Conservation (phyloP, 257 asterid genomes). For the Linderniella brevidens region DNA sequence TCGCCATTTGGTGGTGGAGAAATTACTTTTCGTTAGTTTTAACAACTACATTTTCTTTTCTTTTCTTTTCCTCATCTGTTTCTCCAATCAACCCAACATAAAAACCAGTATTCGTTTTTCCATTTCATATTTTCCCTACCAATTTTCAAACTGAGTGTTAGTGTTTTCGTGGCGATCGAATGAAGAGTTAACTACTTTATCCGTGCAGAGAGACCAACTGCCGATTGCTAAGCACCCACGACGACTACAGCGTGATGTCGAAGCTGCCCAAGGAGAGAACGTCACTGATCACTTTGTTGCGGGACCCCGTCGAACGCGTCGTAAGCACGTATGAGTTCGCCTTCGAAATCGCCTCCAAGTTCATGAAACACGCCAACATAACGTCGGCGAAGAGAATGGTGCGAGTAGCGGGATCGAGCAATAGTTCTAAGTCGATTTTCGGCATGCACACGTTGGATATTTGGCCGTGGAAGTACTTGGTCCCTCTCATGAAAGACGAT, state of each 20-base stretch:
- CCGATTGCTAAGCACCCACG: slow-evolving; percentile 74
- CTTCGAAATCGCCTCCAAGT: slow-evolving; percentile 95
- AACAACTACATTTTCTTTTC: too few species aligned
- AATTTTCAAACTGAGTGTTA: too few species aligned
- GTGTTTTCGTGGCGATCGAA: too few species aligned
- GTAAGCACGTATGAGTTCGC: slow-evolving; percentile 92
- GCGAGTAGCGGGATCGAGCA: slow-evolving; percentile 32
- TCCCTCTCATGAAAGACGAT: slow-evolving; percentile 99
- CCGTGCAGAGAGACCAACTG: slow-evolving; percentile 70
- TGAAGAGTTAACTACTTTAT: slow-evolving; percentile 8
- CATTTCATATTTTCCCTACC: too few species aligned
- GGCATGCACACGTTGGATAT: slow-evolving; percentile 69
- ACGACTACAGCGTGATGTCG: slow-evolving; percentile 82
- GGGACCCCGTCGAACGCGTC: slow-evolving; percentile 91
- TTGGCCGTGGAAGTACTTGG: slow-evolving; percentile 99
- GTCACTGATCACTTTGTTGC: slow-evolving; percentile 80
- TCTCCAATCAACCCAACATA: too few species aligned
- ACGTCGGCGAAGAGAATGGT: slow-evolving; percentile 54
- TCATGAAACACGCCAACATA: slow-evolving; percentile 78
- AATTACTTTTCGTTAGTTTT: too few species aligned
- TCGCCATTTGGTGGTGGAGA: too few species aligned
- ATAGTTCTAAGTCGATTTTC: too few species aligned
- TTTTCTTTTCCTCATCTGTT: too few species aligned
- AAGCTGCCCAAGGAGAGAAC: slow-evolving; percentile 67
- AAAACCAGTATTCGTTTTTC: too few species aligned